These are phyloP conservation scores for Taphrina confusa DNA, from an alignment of 1,139 yeast genomes.

Conservation along the genomic window DNA sequence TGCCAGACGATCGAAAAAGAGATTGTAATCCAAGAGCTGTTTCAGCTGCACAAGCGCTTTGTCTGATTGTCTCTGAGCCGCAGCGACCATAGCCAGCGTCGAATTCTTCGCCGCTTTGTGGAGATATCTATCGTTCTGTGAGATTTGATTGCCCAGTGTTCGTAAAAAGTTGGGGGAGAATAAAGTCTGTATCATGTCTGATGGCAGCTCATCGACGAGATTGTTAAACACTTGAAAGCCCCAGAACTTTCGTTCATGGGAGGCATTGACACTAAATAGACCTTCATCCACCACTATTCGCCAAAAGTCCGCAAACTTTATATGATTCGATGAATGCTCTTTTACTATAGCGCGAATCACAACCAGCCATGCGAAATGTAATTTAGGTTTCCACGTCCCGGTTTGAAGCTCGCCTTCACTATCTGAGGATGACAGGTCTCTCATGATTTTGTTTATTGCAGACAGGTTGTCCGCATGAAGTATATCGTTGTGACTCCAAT, in stretches of 20 bases:
- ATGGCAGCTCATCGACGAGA: constrained; percentile 49
- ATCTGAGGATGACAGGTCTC: constrained; percentile 34
- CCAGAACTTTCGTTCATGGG: constrained; percentile 82
- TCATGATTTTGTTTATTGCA: constrained; percentile 62
- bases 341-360: constrained; percentile 50
- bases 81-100: background rate
- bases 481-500: constrained; percentile 76
- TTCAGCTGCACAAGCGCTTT: constrained; percentile 8
- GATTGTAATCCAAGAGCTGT: constrained; percentile 4
- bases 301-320: constrained; percentile 74
- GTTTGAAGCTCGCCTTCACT: constrained; percentile 50
- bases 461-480: constrained; percentile 66
- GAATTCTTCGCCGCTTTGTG: constrained; percentile 61
- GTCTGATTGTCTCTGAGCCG: constrained; percentile 3
- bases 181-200: constrained; percentile 49
- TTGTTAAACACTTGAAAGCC: constrained; percentile 74
- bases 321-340: constrained; percentile 37
- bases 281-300: constrained; percentile 74
- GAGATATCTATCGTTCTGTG: constrained; percentile 65
- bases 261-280: constrained; percentile 71
- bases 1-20: constrained; percentile 73
- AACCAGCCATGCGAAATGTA: constrained; percentile 81
- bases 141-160: constrained; percentile 73
- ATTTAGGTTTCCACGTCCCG: constrained; percentile 73
- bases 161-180: constrained; percentile 74